Evolutionary conservation across 345 rosid genomes (phyloP), one percentile per base, ranked within the genome.

Genomic region (Arabidopsis suecica): DNA sequence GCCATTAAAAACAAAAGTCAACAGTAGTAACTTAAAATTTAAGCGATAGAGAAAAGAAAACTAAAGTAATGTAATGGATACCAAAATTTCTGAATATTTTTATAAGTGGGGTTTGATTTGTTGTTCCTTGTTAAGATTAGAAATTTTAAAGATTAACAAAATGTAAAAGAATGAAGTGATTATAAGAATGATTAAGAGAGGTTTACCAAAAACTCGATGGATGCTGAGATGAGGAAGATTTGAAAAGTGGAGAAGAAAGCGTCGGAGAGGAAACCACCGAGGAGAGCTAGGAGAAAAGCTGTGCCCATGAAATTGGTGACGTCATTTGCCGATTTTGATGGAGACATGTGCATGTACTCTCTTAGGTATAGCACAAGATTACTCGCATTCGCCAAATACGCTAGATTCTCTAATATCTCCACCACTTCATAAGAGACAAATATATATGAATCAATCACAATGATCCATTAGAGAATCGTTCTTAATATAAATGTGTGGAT

Each of bases 241-340:
- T 83, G 77, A 63, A 73, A 90, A 71, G 91, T 81, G 13, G 89
- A 84, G 82, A 82, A 83, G 81, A 90, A 83, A 59, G 93, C 88
- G 22, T 90, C 96, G 6, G 96, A 86, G 22, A 88, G 85, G 85
- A 90, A 90, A 59, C 96, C 96, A 1, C 96, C 96, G 34, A 87
- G 91, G 55, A 90, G 91, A 72, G 93, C 91, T 65, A 87, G 75
- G 65, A 90, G 88, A 75, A 90, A 90, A 65, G 96, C 87, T 7
- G 96, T 90, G 30, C 96, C 96, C 93, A 90, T 88, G 90, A 90
- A 90, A 73, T 83, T 88, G 44, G 96, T 88, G 78, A 88, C 93
- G 67, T 83, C 79, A 54, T 86, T 87, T 7, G 96, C 96, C 5
- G 96, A 80, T 81, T 84, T 87, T 0, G 91, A 82, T 7, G 89